phyloP scores from a whole-genome alignment of 345 rosid genomes.

The Acer campestre region DNA sequence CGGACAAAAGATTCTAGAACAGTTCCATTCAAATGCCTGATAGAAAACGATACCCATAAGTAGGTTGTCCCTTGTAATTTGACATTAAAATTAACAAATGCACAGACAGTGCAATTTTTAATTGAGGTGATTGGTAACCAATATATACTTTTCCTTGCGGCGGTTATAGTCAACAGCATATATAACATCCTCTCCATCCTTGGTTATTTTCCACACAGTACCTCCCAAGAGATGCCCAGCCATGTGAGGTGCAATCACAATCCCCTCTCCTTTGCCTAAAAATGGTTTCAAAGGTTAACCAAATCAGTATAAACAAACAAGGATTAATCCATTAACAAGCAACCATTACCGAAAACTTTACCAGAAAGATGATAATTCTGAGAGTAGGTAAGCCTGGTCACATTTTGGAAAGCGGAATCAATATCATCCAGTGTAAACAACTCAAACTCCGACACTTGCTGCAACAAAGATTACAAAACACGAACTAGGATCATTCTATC shows the following conservation, averaged over 20 bases:
- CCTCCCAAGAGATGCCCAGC: slow-evolving; percentile 99
- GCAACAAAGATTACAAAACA: slow-evolving; percentile 23
- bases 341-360: slow-evolving; percentile 27
- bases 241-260: slow-evolving; percentile 91
- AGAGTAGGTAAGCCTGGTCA: slow-evolving; percentile 84
- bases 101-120: slow-evolving; percentile 2
- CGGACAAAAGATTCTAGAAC: slow-evolving; percentile 86
- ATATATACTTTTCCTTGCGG: slow-evolving; percentile 81
- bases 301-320: slow-evolving; percentile 9
- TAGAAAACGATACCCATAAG: slow-evolving; percentile 22
- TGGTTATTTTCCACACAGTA: slow-evolving; percentile 93
- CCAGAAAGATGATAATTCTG: slow-evolving; percentile 90
- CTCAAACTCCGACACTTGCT: slow-evolving; percentile 97
- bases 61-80: slow-evolving; percentile 2
- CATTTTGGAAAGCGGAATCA: slow-evolving; percentile 85
- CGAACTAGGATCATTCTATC: background rate
- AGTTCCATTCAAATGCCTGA: slow-evolving; percentile 98
- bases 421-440: slow-evolving; percentile 89
- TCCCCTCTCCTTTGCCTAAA: slow-evolving; percentile 94
- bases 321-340: background rate
- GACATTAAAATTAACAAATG: background rate
- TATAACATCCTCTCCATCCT: slow-evolving; percentile 97
- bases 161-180: slow-evolving; percentile 98
- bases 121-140: slow-evolving; percentile 22
- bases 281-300: background rate